Evolutionary conservation across 2,329 filamentous ascomycete genomes (phyloP), one percentile per base, ranked within the genome.

Genomic region (Monilinia fructigena): DNA sequence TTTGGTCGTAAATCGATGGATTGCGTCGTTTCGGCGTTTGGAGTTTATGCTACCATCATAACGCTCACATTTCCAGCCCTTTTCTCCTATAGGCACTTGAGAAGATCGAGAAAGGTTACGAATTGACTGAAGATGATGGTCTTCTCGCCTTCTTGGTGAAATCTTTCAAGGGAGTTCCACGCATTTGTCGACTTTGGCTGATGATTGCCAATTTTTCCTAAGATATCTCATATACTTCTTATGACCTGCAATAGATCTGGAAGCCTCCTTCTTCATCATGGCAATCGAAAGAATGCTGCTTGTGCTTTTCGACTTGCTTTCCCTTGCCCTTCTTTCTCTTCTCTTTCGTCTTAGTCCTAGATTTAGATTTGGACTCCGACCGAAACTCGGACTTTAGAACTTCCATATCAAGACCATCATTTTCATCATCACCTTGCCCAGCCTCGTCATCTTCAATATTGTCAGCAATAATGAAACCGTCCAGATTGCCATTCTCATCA

Each of bases 41-140:
- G 88, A 82, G 35, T 81, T 84, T 90, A 94, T 93, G 72, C 84
- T 85, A 42, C 91, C 91, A 71, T 94, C 91, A 75, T 93, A 94
- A 50, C 91, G 89, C 42, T 79, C 79, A 74, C 85, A 82, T 23
- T 81, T 71, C 58, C 81, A 78, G 11, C 77, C 81, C 61, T 82
- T 79, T n/a, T 83, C 79, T 65, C 81, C 79, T 68, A 94, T 85
- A 0, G 89, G 88, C 6, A 93, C 83, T 76, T 94, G 89, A 94
- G 80, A 6, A 94, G 82, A 76, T 94, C 91, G 2, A 95, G 85
- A 23, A 94, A 81, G 0, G 89, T 87, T 0, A 91, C 93, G 79
- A 91, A 95, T 72, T 93, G 90, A 66, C 87, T 91, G 79, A 95
- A 95, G 69, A 95, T 84, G 64, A 95, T 89, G 0, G 89, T 91